These are phyloP conservation scores for Escallonia rubra DNA, from an alignment of 129 eudicot species.

Conservation along the genomic window DNA sequence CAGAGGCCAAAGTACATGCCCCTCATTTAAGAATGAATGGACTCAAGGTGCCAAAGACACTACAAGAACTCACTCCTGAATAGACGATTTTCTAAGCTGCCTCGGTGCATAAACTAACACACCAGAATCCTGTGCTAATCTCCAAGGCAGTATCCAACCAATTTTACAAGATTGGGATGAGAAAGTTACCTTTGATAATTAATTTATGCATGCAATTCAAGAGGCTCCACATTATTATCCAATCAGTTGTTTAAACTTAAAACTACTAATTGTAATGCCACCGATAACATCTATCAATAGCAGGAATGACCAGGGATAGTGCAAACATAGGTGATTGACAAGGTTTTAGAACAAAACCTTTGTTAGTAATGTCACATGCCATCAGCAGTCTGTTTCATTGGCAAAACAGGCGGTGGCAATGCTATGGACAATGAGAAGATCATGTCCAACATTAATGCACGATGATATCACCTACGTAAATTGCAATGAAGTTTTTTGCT, in stretches of 20 bases:
- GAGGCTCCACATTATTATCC: background rate
- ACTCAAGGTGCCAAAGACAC: background rate
- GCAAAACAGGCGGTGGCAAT: no score
- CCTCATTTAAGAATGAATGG: background rate
- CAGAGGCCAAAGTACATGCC: background rate
- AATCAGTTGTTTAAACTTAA: background rate
- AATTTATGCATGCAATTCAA: constrained; percentile 26
- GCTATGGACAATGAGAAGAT: no score
- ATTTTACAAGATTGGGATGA: constrained; percentile 40
- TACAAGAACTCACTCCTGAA: constrained; percentile 37
- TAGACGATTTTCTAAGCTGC: constrained; percentile 44
- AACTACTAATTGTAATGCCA: background rate
- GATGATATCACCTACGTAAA: background rate
- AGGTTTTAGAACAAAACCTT: background rate
- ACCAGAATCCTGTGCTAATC: constrained; percentile 41
- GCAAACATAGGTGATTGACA: background rate
- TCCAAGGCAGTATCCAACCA: constrained; percentile 39
- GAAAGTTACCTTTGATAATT: constrained; percentile 30
- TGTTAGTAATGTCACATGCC: no score
- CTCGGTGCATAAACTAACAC: constrained; percentile 43
- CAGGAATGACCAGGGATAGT: background rate
- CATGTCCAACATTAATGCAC: no score
- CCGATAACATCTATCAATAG: background rate
- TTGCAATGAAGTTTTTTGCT: background rate
- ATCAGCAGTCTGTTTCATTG: no score